These are phyloP conservation scores for Fagopyrum esculentum DNA, from an alignment of 148 eudicot species.

Conservation along the genomic window DNA sequence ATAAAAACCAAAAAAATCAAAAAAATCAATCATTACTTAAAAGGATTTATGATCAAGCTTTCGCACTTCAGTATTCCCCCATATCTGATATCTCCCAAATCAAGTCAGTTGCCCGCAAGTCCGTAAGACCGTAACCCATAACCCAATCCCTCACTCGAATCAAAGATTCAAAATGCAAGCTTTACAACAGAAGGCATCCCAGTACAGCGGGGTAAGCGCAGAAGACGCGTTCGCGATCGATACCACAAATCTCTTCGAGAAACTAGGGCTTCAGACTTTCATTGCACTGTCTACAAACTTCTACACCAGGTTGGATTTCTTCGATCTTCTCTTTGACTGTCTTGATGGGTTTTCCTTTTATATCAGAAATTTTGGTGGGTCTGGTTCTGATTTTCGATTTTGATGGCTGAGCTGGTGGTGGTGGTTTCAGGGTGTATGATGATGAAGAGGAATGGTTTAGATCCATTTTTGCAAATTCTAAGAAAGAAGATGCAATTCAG, in stretches of 20 bases:
- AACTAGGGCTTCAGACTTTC: conserved; percentile 77
- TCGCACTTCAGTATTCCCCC: too few relatives aligned
- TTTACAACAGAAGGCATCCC: conserved; percentile 74
- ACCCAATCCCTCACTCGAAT: not conserved
- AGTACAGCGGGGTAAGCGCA: conserved; percentile 64
- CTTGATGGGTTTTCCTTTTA: not conserved
- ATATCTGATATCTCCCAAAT: too few relatives aligned
- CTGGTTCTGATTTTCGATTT: conserved; percentile 4
- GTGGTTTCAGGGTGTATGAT: conserved; percentile 64
- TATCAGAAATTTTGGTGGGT: not conserved
- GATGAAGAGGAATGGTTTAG: conserved; percentile 97
- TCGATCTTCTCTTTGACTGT: not conserved
- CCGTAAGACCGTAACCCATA: too few relatives aligned
- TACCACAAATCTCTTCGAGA: conserved; percentile 62
- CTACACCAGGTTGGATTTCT: conserved; percentile 51
- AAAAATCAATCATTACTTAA: too few relatives aligned
- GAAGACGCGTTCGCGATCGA: conserved; percentile 86
- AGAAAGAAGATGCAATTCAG: conserved; percentile 89
- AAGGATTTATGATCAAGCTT: too few relatives aligned
- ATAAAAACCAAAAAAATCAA: too few relatives aligned
- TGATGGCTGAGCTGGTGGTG: not conserved
- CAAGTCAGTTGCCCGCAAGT: too few relatives aligned
- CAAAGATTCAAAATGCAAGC: conserved; percentile 47
- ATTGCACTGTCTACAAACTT: conserved; percentile 81
- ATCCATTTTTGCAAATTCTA: conserved; percentile 72